phyloP scores from a whole-genome alignment of 352 stramenopile species.

The Phytophthora lateralis region DNA sequence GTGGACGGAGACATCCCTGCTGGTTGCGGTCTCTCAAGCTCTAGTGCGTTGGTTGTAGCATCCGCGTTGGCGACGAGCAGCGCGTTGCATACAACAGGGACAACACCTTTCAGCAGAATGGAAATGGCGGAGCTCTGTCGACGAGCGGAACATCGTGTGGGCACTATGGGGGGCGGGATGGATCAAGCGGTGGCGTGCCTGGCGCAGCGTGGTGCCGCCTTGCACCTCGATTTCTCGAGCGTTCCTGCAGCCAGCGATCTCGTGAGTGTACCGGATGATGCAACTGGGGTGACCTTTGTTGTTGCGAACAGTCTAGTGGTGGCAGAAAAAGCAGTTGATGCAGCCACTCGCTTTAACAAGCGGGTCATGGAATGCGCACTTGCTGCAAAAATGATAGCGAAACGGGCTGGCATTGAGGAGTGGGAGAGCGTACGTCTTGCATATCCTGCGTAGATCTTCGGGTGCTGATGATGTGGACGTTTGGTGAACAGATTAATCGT shows the following conservation, averaged over 20 bases:
- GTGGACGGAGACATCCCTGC: conserved; percentile 74
- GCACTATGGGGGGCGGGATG: conserved; percentile 85
- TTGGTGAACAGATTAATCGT: conserved; percentile 40
- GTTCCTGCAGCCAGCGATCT: conserved; percentile 15
- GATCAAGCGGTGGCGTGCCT: conserved; percentile 80
- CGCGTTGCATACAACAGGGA: conserved; percentile 13
- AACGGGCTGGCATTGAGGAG: conserved; percentile 32
- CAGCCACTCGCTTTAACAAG: conserved; percentile 72
- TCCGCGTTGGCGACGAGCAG: conserved; percentile 48
- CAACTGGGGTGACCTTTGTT: conserved; percentile 56
- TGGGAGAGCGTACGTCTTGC: conserved; percentile 47
- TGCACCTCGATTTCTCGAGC: conserved; percentile 65
- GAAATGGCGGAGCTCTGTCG: conserved; percentile 65
- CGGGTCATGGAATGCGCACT: conserved; percentile 81
- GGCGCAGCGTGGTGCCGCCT: conserved; percentile 46
- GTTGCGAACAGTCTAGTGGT: conserved; percentile 76
- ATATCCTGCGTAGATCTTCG: neutral
- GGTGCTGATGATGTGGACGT: neutral
- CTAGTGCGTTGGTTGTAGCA: conserved; percentile 80
- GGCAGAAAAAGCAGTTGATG: conserved; percentile 78
- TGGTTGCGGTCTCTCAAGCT: conserved; percentile 78
- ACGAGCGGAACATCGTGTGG: conserved; percentile 64
- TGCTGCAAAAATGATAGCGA: conserved; percentile 72
- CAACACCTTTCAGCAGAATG: conserved; percentile 25
- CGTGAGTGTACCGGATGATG: conserved; percentile 24